Conservation (phyloP, 495 filamentous ascomycete species). For the Neurospora africana region DNA sequence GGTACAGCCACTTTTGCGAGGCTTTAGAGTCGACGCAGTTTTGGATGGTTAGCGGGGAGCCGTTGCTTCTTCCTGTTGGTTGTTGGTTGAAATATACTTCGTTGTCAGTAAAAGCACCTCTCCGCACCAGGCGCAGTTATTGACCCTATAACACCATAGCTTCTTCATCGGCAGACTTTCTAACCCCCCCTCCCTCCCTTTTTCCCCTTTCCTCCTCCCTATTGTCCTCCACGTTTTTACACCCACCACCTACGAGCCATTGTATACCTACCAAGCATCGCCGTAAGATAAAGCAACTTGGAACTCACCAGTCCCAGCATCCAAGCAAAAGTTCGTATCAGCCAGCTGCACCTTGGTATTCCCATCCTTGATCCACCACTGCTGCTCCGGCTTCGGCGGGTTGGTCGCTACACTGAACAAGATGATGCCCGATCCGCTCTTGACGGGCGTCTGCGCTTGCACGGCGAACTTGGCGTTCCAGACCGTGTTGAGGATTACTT, state of each 20-base stretch:
- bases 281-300: too few species aligned
- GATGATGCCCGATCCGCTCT: slow-evolving; percentile 27
- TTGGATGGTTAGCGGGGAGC: slow-evolving; percentile 22
- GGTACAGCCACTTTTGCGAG: slow-evolving; percentile 37
- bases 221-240: too few species aligned
- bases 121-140: too few species aligned
- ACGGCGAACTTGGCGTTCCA: slow-evolving; percentile 41
- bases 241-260: too few species aligned
- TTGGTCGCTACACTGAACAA: slow-evolving; percentile 32
- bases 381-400: slow-evolving; percentile 32
- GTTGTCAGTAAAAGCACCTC: too few species aligned
- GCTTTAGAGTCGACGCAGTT: slow-evolving; percentile 30
- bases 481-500: slow-evolving; percentile 41
- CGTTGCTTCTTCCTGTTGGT: slow-evolving; percentile 40
- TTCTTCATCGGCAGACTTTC: too few species aligned
- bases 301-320: slow-evolving; percentile 28
- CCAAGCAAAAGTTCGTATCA: slow-evolving; percentile 36
- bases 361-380: slow-evolving; percentile 38
- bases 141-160: too few species aligned
- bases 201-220: too few species aligned
- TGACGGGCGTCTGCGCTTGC: slow-evolving; percentile 27
- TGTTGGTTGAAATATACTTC: slow-evolving; percentile 9
- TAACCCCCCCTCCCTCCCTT: too few species aligned
- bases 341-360: slow-evolving; percentile 36
- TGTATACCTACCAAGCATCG: too few species aligned